Conservation (phyloP, 129 eudicot genomes). For the Centella asiatica region DNA sequence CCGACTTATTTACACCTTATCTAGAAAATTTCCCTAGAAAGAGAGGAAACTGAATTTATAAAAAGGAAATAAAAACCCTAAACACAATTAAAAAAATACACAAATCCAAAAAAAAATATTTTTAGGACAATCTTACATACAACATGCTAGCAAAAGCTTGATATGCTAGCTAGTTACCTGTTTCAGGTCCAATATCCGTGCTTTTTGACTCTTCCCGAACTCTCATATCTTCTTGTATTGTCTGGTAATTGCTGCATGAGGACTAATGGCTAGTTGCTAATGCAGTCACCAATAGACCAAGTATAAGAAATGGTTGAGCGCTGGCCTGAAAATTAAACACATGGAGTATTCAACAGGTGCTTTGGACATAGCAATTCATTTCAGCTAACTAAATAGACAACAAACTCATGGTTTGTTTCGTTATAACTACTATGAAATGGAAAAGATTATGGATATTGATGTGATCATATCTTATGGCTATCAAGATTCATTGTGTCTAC, state of each 20-base stretch:
- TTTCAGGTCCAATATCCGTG: not conserved
- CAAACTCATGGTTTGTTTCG: too few relatives aligned
- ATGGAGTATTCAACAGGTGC: not conserved
- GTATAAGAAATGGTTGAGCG: constrained; percentile 87
- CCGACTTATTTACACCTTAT: too few relatives aligned
- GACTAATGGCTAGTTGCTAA: constrained; percentile 65
- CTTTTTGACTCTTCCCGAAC: not conserved
- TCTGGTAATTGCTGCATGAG: constrained; percentile 1
- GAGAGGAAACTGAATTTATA: not conserved
- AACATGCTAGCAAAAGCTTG: constrained; percentile 13
- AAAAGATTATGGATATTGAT: not conserved
- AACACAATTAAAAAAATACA: not conserved
- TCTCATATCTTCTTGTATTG: not conserved
- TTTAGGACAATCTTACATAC: constrained; percentile 9
- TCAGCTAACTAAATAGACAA: constrained; percentile 1
- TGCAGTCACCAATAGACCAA: constrained; percentile 77
- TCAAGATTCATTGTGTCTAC: not conserved
- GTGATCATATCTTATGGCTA: not conserved
- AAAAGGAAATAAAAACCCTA: not conserved
- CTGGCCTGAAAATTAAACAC: constrained; percentile 61
- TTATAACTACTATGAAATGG: too few relatives aligned
- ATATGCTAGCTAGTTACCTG: not conserved
- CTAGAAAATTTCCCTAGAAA: too few relatives aligned
- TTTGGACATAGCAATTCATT: not conserved
- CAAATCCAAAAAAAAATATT: constrained; percentile 4